phyloP scores from a whole-genome alignment of 1,284 basidiomycete species.

The Lentinula novae-zelandiae region DNA sequence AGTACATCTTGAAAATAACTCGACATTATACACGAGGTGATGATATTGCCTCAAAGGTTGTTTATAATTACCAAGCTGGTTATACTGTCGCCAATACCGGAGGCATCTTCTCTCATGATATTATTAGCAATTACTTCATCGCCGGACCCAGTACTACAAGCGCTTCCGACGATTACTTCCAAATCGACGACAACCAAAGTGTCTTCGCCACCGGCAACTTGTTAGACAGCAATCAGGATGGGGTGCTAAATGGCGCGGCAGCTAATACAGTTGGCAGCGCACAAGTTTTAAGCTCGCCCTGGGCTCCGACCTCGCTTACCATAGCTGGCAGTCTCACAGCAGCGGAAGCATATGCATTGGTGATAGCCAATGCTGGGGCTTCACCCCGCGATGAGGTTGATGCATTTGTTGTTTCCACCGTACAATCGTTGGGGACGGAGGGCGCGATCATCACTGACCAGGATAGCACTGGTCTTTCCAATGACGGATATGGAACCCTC shows the following conservation, averaged over 20 bases:
- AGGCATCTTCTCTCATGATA: conserved; percentile 18
- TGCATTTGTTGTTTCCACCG: conserved; percentile 16
- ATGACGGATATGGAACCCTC: conserved; percentile 20
- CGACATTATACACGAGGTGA: too few species aligned
- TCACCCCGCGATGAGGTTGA: conserved; percentile 19
- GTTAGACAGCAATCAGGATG: conserved; percentile 18
- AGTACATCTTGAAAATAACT: background rate
- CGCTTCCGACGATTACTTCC: conserved; percentile 19
- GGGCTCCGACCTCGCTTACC: conserved; percentile 15
- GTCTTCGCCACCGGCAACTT: conserved; percentile 19
- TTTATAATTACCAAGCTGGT: conserved; percentile 20
- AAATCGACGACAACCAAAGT: conserved; percentile 20
- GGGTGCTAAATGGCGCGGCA: conserved; percentile 16
- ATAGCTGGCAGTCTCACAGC: conserved; percentile 16
- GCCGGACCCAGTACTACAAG: conserved; percentile 19
- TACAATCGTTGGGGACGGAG: conserved; percentile 16
- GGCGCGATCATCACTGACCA: conserved; percentile 19
- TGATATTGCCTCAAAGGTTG: background rate
- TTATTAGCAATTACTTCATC: conserved; percentile 21
- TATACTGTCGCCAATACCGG: conserved; percentile 20
- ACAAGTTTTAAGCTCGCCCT: conserved; percentile 12
- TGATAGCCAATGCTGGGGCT: conserved; percentile 18
- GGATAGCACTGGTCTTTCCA: conserved; percentile 17
- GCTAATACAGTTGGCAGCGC: conserved; percentile 19
- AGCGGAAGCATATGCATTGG: conserved; percentile 15